Evolutionary conservation across 768 basidiomycete species (phyloP).

Genomic region (Mycena vulgaris): DNA sequence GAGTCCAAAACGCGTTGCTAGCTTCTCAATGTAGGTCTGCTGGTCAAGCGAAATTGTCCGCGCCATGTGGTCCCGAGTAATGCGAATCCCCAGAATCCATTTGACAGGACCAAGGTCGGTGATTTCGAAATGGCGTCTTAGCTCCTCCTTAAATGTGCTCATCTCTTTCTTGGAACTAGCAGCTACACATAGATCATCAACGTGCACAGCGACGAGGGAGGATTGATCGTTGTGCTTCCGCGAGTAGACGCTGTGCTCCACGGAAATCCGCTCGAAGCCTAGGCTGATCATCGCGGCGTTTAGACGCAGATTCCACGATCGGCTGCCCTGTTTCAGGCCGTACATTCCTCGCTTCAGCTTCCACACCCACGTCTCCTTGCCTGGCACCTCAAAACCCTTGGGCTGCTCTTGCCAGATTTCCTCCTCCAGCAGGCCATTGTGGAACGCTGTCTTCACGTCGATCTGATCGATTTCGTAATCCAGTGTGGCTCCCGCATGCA

Average conservation of each 20-base stretch:
- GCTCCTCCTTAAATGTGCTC: constrained; percentile 26
- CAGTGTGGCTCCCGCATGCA: constrained; percentile 29
- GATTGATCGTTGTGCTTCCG: neutral
- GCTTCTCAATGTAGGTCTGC: constrained; percentile 3
- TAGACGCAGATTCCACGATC: constrained; percentile 41
- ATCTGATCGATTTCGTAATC: constrained; percentile 15
- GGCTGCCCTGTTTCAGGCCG: constrained; percentile 14
- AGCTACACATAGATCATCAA: constrained; percentile 45
- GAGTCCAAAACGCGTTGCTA: constrained; percentile 10
- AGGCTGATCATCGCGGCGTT: constrained; percentile 1
- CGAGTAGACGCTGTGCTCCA: constrained; percentile 43
- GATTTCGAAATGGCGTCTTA: constrained; percentile 30
- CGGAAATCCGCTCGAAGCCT: constrained; percentile 33
- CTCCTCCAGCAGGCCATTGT: constrained; percentile 13
- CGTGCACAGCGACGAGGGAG: constrained; percentile 38
- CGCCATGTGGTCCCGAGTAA: constrained; percentile 19
- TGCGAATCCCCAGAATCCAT: constrained; percentile 45
- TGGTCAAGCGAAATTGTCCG: constrained; percentile 5
- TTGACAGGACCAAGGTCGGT: constrained; percentile 43
- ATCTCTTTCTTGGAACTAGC: neutral
- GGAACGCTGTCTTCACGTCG: constrained; percentile 10
- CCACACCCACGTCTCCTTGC: constrained; percentile 16
- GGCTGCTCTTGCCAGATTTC: constrained; percentile 8
- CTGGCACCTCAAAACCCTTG: constrained; percentile 10
- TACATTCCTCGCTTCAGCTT: constrained; percentile 21